These are phyloP conservation scores for Backusella parvicylindrica DNA, from an alignment of 192 early-diverging fungal species.

Conservation along the genomic window DNA sequence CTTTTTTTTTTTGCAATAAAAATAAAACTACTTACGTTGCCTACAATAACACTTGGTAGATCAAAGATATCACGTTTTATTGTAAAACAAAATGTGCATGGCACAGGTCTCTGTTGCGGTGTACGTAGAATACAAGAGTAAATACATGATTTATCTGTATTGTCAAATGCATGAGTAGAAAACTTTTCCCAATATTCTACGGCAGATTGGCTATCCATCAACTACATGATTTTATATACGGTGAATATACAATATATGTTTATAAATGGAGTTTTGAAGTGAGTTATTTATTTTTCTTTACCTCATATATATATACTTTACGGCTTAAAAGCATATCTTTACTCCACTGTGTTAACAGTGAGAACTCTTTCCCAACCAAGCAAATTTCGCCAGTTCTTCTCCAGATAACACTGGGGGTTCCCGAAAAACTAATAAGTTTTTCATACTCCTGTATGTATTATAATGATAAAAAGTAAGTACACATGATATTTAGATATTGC, in stretches of 20 bases:
- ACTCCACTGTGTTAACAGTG: constrained; percentile 88
- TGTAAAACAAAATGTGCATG: constrained; percentile 93
- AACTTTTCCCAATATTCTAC: constrained; percentile 97
- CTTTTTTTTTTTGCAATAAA: background rate
- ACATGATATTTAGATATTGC: background rate
- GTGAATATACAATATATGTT: background rate
- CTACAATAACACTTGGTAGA: constrained; percentile 82
- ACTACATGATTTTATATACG: constrained; percentile 34
- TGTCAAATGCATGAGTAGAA: constrained; percentile 89
- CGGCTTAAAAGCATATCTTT: constrained; percentile 76
- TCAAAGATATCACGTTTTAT: constrained; percentile 98
- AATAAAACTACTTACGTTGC: constrained; percentile 49
- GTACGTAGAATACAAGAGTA: constrained; percentile 81
- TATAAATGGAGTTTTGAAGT: background rate
- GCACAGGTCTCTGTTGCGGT: constrained; percentile 69
- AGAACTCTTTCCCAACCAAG: constrained; percentile 95
- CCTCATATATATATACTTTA: constrained; percentile 82
- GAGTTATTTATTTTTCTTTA: constrained; percentile 12
- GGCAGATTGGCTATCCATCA: constrained; percentile 91
- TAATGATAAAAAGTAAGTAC: background rate
- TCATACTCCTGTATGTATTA: constrained; percentile 72
- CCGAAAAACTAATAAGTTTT: constrained; percentile 92
- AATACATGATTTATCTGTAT: constrained; percentile 86
- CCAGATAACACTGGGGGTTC: constrained; percentile 96
- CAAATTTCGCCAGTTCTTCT: constrained; percentile 95